A percentile compares a stretch with the other conserved stretches of the same genome.
phyloP scores from a whole-genome alignment of 2,329 filamentous ascomycete species.

The Pseudogymnoascus sp. region DNA sequence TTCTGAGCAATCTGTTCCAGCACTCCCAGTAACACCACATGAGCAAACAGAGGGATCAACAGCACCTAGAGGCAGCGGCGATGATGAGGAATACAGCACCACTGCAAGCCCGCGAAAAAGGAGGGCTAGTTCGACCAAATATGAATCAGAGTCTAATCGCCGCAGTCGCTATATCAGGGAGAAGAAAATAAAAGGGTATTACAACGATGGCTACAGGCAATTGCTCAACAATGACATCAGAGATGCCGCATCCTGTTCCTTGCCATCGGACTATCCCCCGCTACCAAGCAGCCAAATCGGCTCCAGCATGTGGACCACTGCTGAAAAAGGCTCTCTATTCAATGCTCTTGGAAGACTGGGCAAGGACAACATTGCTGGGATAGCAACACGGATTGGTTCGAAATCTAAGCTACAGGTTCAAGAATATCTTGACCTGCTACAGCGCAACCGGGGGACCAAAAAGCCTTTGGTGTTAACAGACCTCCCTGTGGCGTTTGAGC shows the following conservation, averaged over 20 bases:
- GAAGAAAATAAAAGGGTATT: constrained; percentile 29
- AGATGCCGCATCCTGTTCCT: constrained; percentile 35
- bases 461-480: constrained; percentile 41
- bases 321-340: constrained; percentile 67
- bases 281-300: constrained; percentile 53
- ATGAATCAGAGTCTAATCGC: not conserved
- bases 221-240: constrained; percentile 49
- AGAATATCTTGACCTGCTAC: constrained; percentile 57
- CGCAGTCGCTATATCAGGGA: not conserved
- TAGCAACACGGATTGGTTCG: constrained; percentile 54
- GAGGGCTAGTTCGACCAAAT: not conserved
- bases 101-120: not conserved
- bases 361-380: constrained; percentile 49
- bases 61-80: not conserved
- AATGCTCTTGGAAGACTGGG: constrained; percentile 56
- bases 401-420: constrained; percentile 70
- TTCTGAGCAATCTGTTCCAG: not conserved
- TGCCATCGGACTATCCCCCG: constrained; percentile 23
- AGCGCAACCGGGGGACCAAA: constrained; percentile 22
- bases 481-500: constrained; percentile 63
- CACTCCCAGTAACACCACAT: not conserved
- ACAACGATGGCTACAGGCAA: constrained; percentile 40
- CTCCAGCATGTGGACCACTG: constrained; percentile 56
- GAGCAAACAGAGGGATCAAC: not conserved
- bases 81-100: not conserved